These are phyloP conservation scores for Typha latifolia DNA, from an alignment of 176 grass and related monocot species.

Conservation along the genomic window DNA sequence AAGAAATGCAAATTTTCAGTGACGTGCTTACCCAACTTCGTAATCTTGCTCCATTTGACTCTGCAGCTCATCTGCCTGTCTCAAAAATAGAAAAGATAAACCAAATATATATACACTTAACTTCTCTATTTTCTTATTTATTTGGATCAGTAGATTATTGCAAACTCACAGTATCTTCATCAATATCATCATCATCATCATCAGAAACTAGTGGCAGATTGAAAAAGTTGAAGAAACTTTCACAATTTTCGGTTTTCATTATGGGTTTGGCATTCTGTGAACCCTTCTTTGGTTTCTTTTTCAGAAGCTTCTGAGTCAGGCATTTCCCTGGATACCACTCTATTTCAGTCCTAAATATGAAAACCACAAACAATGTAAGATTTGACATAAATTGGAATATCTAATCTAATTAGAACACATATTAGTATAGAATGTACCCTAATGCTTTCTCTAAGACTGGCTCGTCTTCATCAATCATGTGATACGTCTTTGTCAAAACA, in stretches of 20 bases:
- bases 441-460: conserved; percentile 25
- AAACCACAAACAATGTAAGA: neutral
- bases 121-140: neutral
- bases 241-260: conserved; percentile 18
- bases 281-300: conserved; percentile 28
- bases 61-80: conserved; percentile 13
- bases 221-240: conserved; percentile 25
- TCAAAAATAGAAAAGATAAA: too few species aligned
- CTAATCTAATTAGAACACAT: too few species aligned
- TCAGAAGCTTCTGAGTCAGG: conserved; percentile 20
- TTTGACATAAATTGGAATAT: too few species aligned
- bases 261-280: conserved; percentile 25
- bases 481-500: conserved; percentile 19
- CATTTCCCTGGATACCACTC: conserved; percentile 23
- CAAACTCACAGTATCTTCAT: conserved; percentile 14
- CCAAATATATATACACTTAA: too few species aligned
- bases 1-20: too few species aligned
- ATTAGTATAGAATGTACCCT: neutral
- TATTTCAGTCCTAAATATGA: conserved; percentile 11
- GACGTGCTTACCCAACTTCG: conserved; percentile 15
- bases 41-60: conserved; percentile 18
- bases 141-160: neutral
- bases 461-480: conserved; percentile 20
- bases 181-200: conserved; percentile 20
- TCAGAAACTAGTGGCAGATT: conserved; percentile 13